Evolutionary conservation across 257 asterid species (phyloP).

Genomic region (Dorcoceras hygrometricum): DNA sequence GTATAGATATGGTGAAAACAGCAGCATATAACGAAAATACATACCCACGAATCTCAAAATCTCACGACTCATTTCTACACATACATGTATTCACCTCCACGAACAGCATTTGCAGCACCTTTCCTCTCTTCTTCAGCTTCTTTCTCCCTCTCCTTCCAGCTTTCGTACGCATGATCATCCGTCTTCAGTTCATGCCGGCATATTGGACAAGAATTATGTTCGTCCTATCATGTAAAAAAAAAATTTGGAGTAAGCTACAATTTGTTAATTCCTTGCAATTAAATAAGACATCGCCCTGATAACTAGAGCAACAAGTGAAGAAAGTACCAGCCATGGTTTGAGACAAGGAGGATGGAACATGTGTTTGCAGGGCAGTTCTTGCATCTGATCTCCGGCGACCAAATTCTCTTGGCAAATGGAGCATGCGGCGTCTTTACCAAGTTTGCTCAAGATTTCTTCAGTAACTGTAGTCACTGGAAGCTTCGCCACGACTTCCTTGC

Average conservation of each 20-base stretch:
- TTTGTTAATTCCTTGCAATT: not conserved
- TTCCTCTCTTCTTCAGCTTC: constrained; percentile 96
- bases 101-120: constrained; percentile 95
- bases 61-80: constrained; percentile 39
- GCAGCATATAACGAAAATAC: too few species aligned
- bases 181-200: constrained; percentile 93
- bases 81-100: constrained; percentile 96
- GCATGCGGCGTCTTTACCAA: constrained; percentile 74
- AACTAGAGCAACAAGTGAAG: not conserved
- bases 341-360: constrained; percentile 97
- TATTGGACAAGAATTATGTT: constrained; percentile 92
- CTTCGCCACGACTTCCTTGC: constrained; percentile 90
- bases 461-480: constrained; percentile 73
- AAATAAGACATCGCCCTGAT: not conserved
- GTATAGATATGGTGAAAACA: not conserved
- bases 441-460: constrained; percentile 53
- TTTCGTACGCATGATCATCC: constrained; percentile 85
- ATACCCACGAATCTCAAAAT: not conserved
- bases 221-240: constrained; percentile 47
- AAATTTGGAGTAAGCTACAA: constrained; percentile 5
- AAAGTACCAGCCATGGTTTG: constrained; percentile 94
- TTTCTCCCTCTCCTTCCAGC: constrained; percentile 89
- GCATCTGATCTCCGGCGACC: constrained; percentile 74
- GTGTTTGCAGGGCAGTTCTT: constrained; percentile 89
- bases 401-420: constrained; percentile 88